Percentiles rank a stretch among this genome's conserved stretches.
Conservation (phyloP, 257 asterid genomes). For the Scutellaria galericulata region DNA sequence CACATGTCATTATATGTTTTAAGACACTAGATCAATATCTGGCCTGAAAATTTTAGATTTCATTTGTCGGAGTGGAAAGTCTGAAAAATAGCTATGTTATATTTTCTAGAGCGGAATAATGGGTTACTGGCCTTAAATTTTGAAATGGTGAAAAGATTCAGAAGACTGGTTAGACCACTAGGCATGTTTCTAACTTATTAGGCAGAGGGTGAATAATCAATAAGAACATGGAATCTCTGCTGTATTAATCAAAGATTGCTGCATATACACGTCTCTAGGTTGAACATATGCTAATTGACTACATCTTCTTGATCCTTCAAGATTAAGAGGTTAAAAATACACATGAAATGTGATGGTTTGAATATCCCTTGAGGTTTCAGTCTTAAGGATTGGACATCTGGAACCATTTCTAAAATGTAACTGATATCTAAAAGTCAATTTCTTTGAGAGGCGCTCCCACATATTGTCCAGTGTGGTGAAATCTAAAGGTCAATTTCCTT, state of each 20-base stretch:
- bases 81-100: conserved; percentile 2
- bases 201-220: conserved; percentile 19
- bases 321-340: conserved; percentile 11
- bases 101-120: neutral
- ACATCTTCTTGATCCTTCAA: conserved; percentile 22
- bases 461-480: neutral
- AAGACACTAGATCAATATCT: neutral
- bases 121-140: conserved; percentile 16
- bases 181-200: conserved; percentile 1
- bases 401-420: conserved; percentile 1
- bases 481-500: too few species aligned
- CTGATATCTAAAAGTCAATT: neutral
- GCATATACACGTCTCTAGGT: conserved; percentile 7
- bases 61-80: conserved; percentile 13
- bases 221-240: conserved; percentile 1
- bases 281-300: conserved; percentile 9
- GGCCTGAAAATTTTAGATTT: conserved; percentile 6
- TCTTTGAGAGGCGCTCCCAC: neutral
- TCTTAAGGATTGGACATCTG: neutral
- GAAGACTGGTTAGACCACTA: neutral
- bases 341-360: conserved; percentile 2
- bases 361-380: conserved; percentile 12
- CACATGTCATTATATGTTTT: neutral
- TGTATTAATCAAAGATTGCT: conserved; percentile 7
- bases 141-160: neutral